Evolutionary conservation across 371 early-diverging fungal genomes (phyloP), one percentile per base, ranked within the genome.

Genomic region (Haplosporangium sp.): DNA sequence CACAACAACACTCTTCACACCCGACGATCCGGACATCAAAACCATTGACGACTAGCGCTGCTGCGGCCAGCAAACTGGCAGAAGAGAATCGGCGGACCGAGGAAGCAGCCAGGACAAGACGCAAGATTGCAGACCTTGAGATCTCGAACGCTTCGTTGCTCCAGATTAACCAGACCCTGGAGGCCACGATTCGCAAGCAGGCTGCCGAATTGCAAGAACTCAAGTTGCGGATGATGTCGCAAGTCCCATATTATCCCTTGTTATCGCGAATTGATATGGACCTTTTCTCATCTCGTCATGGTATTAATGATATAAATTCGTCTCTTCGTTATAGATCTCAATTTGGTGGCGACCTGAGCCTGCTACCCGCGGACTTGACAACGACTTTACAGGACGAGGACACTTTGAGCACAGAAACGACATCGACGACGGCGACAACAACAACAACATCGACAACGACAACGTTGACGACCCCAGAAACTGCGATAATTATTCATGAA

Each of bases 71-170:
- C 16, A 77, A 77, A 13, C 42, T 42, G 12, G 72, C 77, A 46
- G 77, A 71, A 36, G 77, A 77, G 43, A 77, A 54, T 40, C 48
- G 72, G 12, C 47, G 67, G 38, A n/a, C 59, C 14, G 77, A 67
- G 18, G 77, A 76, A 36, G 77, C 72, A 16, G 77, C 77, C 5
- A 45, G 77, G 41, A 77, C 72, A 38, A 62, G 77, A 1, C 67
- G 77, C 46, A 77, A 86, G 82, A 84, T 86, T 80, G 83, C 75
- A 55, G 86, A 86, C 76, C 75, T 86, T 23, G 84, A 86, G 66
- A 84, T 86, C 52, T 83, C 83, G 52, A 86, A 86, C 42, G 62
- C 73, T 29, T 84, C 84, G 14, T 68, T 86, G 18, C 55, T 86
- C n/a, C 71, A 75, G 16, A 59, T 86, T 48, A 86, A 85, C 37